Evolutionary conservation across 495 filamentous ascomycete species (phyloP).

Genomic region (Pyronema omphalodes): DNA sequence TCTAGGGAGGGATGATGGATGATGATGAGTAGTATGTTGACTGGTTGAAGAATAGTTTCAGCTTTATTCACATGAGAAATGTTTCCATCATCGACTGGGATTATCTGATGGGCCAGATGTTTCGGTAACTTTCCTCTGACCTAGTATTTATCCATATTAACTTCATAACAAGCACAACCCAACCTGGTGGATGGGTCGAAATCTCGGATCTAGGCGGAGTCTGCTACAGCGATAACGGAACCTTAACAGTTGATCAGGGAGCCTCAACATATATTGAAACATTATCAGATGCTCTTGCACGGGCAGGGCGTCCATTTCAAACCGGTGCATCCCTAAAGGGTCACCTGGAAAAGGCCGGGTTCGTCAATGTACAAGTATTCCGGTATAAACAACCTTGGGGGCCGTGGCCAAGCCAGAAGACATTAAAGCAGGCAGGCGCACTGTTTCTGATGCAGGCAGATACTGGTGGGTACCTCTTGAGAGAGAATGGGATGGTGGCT

Average conservation of each 20-base stretch:
- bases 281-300: background rate
- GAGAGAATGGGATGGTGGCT: background rate
- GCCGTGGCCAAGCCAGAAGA: background rate
- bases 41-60: background rate
- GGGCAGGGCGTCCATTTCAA: background rate
- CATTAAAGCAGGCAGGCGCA: background rate
- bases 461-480: background rate
- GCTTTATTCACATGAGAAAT: background rate
- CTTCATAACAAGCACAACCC: background rate
- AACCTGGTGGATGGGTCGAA: background rate
- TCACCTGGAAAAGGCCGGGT: background rate
- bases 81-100: background rate
- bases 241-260: background rate
- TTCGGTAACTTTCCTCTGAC: background rate
- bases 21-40: conserved; percentile 33
- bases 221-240: background rate
- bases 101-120: background rate
- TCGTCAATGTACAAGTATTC: background rate
- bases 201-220: background rate
- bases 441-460: background rate
- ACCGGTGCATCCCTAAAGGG: background rate
- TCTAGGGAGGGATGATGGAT: conserved; percentile 71
- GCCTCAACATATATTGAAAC: background rate
- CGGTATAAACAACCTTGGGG: background rate
- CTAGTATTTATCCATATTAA: background rate